Conservation (phyloP, 306 rosid species). For the Mimosa pudica region DNA sequence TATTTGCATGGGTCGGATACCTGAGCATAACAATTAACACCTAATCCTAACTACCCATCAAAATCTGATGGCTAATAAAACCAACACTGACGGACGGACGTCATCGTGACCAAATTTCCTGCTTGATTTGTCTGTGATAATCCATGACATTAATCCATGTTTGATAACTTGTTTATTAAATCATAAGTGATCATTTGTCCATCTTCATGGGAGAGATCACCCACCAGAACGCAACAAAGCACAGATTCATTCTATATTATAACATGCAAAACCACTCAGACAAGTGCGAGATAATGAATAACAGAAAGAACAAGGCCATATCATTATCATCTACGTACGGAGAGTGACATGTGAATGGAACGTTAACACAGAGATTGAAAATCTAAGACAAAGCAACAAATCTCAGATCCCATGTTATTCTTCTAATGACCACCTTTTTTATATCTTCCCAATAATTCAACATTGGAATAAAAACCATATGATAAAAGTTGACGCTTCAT, state of each 20-base stretch:
- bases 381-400: slow-evolving; percentile 47
- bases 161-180: neutral
- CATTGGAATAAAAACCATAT: slow-evolving; percentile 24
- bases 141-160: neutral
- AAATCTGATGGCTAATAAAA: too few species aligned
- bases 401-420: slow-evolving; percentile 49
- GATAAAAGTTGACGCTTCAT: neutral
- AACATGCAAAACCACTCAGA: neutral
- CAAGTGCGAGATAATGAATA: slow-evolving; percentile 1
- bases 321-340: slow-evolving; percentile 37
- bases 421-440: slow-evolving; percentile 34
- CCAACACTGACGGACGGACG: neutral
- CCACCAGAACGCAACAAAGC: slow-evolving; percentile 26
- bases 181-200: neutral
- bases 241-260: slow-evolving; percentile 18
- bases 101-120: neutral
- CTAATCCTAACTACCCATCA: too few species aligned
- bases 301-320: neutral
- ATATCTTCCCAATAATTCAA: slow-evolving; percentile 27
- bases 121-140: neutral
- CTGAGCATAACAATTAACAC: too few species aligned
- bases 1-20: too few species aligned
- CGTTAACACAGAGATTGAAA: slow-evolving; percentile 36
- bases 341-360: slow-evolving; percentile 12
- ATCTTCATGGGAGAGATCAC: neutral